Conservation (phyloP, 2,329 filamentous ascomycete genomes). For the Stachybotrys echinatus region DNA sequence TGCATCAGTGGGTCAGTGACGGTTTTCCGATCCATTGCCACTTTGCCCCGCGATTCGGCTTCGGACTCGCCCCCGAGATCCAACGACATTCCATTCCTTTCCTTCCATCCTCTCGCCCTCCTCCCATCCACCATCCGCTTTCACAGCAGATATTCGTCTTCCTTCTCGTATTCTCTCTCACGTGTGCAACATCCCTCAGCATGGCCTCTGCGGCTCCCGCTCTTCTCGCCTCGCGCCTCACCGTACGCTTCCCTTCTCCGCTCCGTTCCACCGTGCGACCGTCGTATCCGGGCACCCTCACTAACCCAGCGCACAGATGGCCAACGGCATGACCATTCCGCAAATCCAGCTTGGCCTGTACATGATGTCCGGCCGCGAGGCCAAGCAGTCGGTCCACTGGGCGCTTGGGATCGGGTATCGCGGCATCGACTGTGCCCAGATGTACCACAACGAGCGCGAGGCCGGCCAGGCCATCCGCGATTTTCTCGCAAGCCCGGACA, state of each 20-base stretch:
- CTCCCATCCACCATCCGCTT: too few relatives aligned
- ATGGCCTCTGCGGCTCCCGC: not conserved
- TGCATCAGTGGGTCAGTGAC: not conserved
- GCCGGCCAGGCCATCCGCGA: slow-evolving; percentile 59
- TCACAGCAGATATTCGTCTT: too few relatives aligned
- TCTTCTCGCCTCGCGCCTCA: not conserved
- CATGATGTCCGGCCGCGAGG: slow-evolving; percentile 60
- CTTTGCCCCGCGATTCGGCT: not conserved
- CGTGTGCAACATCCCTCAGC: not conserved
- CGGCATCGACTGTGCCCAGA: slow-evolving; percentile 48
- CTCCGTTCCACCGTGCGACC: not conserved
- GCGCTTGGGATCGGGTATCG: slow-evolving; percentile 50
- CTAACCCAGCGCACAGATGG: slow-evolving; percentile 36
- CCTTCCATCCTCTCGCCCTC: too few relatives aligned
- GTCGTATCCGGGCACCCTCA: not conserved
- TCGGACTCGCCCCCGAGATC: not conserved
- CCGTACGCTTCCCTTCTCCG: not conserved
- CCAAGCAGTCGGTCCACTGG: slow-evolving; percentile 49
- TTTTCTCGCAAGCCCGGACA: slow-evolving; percentile 46
- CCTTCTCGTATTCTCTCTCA: not conserved
- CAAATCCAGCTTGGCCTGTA: slow-evolving; percentile 72
- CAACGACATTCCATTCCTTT: not conserved
- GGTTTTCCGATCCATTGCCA: too few relatives aligned
- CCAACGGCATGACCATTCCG: slow-evolving; percentile 63
- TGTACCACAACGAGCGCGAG: slow-evolving; percentile 65